Conservation (phyloP, 2,329 filamentous ascomycete genomes). For the Colletotrichum musicola region DNA sequence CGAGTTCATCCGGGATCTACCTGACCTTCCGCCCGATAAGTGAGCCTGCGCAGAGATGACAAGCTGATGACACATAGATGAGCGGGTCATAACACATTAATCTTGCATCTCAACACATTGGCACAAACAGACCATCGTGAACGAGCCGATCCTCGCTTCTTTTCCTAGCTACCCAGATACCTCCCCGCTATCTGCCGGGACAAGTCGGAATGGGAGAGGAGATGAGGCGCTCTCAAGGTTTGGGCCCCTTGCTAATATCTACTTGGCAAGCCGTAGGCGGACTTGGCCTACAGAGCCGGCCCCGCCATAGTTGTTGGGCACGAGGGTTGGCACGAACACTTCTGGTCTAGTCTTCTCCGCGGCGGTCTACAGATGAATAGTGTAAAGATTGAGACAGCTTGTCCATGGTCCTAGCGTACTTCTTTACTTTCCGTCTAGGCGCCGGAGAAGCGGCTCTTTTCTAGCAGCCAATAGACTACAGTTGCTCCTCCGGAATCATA, state of each 20-base stretch:
- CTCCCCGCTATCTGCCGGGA: background rate
- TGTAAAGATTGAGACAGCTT: background rate
- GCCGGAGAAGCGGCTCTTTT: background rate
- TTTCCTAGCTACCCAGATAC: background rate
- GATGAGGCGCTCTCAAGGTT: background rate
- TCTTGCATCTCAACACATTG: background rate
- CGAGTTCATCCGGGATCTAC: no score
- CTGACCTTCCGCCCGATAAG: no score
- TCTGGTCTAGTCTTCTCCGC: background rate
- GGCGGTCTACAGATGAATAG: background rate
- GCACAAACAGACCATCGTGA: background rate
- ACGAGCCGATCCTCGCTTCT: background rate
- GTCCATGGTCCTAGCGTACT: no score
- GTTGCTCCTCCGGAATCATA: background rate
- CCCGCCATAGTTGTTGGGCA: background rate
- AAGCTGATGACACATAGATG: no score
- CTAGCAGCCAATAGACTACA: background rate
- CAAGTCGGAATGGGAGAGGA: background rate
- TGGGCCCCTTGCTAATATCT: background rate
- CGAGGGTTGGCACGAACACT: background rate
- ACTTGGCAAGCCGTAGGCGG: background rate
- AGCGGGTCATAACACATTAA: no score
- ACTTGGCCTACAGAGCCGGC: background rate
- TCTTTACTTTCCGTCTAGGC: background rate
- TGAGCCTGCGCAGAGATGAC: no score